Evolutionary conservation across 2,329 filamentous ascomycete genomes (phyloP).

Genomic region (Aureobasidium vineae): DNA sequence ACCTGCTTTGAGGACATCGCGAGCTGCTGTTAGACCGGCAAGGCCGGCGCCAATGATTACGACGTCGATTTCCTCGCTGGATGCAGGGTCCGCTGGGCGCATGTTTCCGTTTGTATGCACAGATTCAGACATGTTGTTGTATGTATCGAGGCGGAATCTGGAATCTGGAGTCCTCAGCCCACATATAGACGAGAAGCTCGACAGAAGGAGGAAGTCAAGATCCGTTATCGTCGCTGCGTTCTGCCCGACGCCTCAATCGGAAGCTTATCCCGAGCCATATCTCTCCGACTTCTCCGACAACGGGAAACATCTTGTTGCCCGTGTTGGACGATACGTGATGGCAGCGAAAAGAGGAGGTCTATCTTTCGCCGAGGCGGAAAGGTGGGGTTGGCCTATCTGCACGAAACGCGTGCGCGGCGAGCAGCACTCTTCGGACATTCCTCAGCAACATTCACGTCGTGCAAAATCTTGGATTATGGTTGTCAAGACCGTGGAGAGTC

Average conservation of each 20-base stretch:
- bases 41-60: constrained; percentile 39
- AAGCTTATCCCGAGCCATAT: neutral
- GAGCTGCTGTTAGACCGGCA: constrained; percentile 36
- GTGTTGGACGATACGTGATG: neutral
- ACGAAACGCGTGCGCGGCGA: neutral
- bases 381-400: constrained; percentile 14
- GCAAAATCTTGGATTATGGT: neutral
- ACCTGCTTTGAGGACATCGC: constrained; percentile 34
- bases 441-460: neutral
- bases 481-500: too few relatives aligned
- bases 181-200: neutral
- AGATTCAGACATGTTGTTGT: neutral
- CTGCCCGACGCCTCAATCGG: neutral
- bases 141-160: neutral
- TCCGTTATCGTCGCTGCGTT: constrained; percentile 2
- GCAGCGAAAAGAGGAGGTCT: neutral
- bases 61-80: constrained; percentile 31
- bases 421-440: neutral
- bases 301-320: constrained; percentile 1
- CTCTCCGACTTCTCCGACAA: neutral
- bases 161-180: neutral
- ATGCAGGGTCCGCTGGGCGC: neutral
- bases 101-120: too few relatives aligned
- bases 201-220: neutral
- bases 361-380: constrained; percentile 8